Evolutionary conservation across 2,329 filamentous ascomycete species (phyloP).

Genomic region (Aspergillus awamori): DNA sequence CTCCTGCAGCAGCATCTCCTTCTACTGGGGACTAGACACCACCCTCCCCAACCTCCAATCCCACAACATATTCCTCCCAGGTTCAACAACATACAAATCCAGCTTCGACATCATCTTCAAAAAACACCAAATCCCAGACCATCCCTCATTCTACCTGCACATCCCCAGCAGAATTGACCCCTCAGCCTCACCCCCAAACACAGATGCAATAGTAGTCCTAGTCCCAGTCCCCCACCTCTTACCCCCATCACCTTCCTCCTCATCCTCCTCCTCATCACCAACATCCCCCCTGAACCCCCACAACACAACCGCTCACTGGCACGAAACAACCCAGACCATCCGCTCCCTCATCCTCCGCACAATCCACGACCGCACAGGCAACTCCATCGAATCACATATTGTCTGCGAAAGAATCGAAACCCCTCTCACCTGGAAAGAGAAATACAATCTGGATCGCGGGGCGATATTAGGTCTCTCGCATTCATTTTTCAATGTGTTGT

Average conservation of each 20-base stretch:
- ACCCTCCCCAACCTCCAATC: slow-evolving; percentile 64
- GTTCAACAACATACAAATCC: slow-evolving; percentile 68
- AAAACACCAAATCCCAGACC: slow-evolving; percentile 64
- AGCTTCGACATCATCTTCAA: slow-evolving; percentile 79
- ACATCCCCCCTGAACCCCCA: neutral
- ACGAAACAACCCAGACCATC: neutral
- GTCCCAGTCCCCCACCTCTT: slow-evolving; percentile 69
- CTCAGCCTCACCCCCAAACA: slow-evolving; percentile 65
- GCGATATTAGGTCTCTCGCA: slow-evolving; percentile 73
- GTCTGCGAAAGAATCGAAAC: slow-evolving; percentile 67
- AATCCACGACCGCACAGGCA: slow-evolving; percentile 63
- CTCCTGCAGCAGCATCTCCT: slow-evolving; percentile 74
- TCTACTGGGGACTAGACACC: slow-evolving; percentile 60
- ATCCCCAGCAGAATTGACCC: slow-evolving; percentile 71
- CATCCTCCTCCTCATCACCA: neutral
- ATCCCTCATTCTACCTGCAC: slow-evolving; percentile 78
- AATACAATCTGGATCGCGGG: slow-evolving; percentile 75
- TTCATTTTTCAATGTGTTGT: slow-evolving; percentile 62
- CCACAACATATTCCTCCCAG: slow-evolving; percentile 72
- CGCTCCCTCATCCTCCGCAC: neutral
- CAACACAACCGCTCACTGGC: neutral
- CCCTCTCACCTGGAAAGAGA: slow-evolving; percentile 64
- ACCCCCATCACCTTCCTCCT: neutral
- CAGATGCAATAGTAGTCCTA: slow-evolving; percentile 69
- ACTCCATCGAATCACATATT: slow-evolving; percentile 53